phyloP scores from a whole-genome alignment of 495 filamentous ascomycete species.

The Cudoniella acicularis region DNA sequence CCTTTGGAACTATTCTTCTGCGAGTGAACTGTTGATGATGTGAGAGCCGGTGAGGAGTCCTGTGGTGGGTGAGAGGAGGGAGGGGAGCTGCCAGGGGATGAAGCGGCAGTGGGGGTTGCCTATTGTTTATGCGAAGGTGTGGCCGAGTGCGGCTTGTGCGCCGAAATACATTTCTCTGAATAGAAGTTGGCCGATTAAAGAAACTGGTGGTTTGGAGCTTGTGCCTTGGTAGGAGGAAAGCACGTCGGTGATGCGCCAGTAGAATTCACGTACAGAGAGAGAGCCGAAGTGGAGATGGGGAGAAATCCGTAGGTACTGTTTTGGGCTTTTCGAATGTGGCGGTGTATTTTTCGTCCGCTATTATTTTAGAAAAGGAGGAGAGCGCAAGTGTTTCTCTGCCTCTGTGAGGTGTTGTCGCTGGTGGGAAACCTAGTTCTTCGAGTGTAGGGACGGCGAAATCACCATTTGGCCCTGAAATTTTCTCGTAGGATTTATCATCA shows the following conservation, averaged over 20 bases:
- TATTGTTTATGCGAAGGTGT: constrained; percentile 50
- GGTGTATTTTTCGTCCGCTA: constrained; percentile 56
- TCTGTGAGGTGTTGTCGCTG: constrained; percentile 54
- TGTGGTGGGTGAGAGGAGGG: constrained; percentile 38
- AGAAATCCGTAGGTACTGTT: constrained; percentile 65
- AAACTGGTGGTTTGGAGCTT: constrained; percentile 52
- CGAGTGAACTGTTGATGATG: constrained; percentile 49
- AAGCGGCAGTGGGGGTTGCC: constrained; percentile 60
- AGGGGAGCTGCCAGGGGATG: constrained; percentile 68
- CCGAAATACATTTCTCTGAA: constrained; percentile 78
- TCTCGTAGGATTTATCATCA: constrained; percentile 48
- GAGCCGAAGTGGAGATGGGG: constrained; percentile 70
- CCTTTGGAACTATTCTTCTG: constrained; percentile 58
- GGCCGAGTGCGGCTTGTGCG: constrained; percentile 61
- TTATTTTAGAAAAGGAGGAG: constrained; percentile 42
- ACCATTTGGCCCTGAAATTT: constrained; percentile 54
- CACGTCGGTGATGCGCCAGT: constrained; percentile 59
- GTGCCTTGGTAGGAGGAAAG: constrained; percentile 45
- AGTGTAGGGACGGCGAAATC: constrained; percentile 61
- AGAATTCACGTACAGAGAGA: constrained; percentile 60
- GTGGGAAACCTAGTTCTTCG: constrained; percentile 56
- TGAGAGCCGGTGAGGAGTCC: constrained; percentile 47
- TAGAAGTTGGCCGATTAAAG: constrained; percentile 62
- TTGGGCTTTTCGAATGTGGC: constrained; percentile 67
- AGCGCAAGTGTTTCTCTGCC: constrained; percentile 63